Evolutionary conservation across 2,329 filamentous ascomycete genomes (phyloP).

Genomic region (Peltaster fructicola): DNA sequence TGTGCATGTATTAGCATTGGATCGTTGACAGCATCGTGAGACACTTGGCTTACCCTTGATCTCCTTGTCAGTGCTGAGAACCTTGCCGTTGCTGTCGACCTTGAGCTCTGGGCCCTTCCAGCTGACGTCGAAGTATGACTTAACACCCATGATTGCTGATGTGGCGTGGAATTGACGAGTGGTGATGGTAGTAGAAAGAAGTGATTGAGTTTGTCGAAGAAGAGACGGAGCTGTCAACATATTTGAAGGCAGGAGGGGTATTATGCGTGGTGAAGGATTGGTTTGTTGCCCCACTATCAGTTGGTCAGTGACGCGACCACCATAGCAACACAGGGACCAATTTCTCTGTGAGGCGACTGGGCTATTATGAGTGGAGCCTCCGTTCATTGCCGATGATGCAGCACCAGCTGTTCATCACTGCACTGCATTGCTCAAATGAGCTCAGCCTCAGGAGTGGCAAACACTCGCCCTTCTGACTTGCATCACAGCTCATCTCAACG

Average conservation of each 20-base stretch:
- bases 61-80: conserved; percentile 21
- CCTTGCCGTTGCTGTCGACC: conserved; percentile 37
- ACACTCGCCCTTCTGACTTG: too few relatives aligned
- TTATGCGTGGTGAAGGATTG: background rate
- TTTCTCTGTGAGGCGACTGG: too few relatives aligned
- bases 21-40: conserved; percentile 7
- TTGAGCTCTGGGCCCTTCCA: conserved; percentile 50
- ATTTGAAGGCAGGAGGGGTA: conserved; percentile 4
- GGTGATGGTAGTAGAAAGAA: conserved; percentile 20
- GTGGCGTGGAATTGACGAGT: conserved; percentile 43
- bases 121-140: conserved; percentile 51
- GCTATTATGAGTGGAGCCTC: too few relatives aligned
- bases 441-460: too few relatives aligned
- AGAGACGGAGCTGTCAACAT: conserved; percentile 7
- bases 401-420: too few relatives aligned
- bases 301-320: too few relatives aligned
- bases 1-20: conserved; percentile 19
- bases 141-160: conserved; percentile 56
- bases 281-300: too few relatives aligned
- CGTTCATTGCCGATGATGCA: too few relatives aligned
- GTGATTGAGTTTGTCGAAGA: conserved; percentile 4
- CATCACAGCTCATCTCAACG: too few relatives aligned
- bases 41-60: conserved; percentile 39
- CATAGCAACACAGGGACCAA: too few relatives aligned
- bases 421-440: too few relatives aligned